These are phyloP conservation scores for Tetrahymena thermophila DNA, from an alignment of 73 alveolate species.

Conservation along the genomic window DNA sequence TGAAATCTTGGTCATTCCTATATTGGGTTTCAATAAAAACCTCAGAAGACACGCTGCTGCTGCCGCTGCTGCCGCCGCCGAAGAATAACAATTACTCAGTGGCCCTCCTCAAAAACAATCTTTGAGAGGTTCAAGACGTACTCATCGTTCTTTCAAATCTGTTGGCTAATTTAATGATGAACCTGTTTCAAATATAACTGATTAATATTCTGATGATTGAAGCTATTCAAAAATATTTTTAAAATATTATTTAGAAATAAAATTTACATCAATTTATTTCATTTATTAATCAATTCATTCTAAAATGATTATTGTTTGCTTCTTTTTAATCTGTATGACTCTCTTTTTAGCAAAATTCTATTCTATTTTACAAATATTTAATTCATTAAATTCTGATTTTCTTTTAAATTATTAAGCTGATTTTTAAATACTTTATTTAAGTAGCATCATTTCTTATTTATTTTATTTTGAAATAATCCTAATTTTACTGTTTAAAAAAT, in stretches of 20 bases:
- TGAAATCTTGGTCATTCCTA: constrained; percentile 35
- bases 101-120: neutral
- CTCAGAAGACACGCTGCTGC: neutral
- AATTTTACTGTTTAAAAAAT: too few relatives aligned
- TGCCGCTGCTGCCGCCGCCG: neutral
- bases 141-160: neutral
- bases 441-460: too few relatives aligned
- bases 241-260: neutral
- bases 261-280: neutral
- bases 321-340: too few relatives aligned
- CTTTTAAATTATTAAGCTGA: too few relatives aligned
- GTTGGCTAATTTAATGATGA: neutral
- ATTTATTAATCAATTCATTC: too few relatives aligned
- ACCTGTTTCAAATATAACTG: neutral
- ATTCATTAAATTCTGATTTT: too few relatives aligned
- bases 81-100: neutral
- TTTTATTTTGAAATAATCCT: too few relatives aligned
- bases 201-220: neutral
- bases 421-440: too few relatives aligned
- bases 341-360: neutral
- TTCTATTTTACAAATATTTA: too few relatives aligned
- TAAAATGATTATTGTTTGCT: neutral
- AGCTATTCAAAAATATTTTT: neutral
- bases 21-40: neutral
- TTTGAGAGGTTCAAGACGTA: neutral